phyloP scores from a whole-genome alignment of 352 stramenopile species.

The Peronosclerospora sorghi region DNA sequence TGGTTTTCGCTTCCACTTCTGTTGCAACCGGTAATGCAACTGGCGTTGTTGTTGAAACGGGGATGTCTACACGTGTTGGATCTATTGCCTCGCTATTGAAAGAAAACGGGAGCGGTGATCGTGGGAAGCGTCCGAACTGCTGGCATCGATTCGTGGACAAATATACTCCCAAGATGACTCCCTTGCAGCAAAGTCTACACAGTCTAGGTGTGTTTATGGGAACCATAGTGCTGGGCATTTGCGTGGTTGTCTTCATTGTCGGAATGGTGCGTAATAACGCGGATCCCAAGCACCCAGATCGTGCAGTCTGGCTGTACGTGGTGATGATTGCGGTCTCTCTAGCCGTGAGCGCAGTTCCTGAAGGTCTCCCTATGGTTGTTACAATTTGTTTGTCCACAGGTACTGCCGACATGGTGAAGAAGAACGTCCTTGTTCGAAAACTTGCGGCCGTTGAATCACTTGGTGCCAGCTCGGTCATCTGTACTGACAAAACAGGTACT shows the following conservation, averaged over 20 bases:
- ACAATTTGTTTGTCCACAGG: constrained; percentile 65
- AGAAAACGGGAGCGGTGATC: constrained; percentile 4
- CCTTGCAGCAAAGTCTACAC: constrained; percentile 88
- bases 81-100: constrained; percentile 53
- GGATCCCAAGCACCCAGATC: constrained; percentile 61
- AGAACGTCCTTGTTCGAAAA: constrained; percentile 79
- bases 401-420: constrained; percentile 68
- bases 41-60: constrained; percentile 51
- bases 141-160: constrained; percentile 47
- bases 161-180: constrained; percentile 73
- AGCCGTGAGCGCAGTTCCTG: constrained; percentile 54
- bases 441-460: constrained; percentile 72
- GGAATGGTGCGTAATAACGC: constrained; percentile 57
- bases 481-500: constrained; percentile 90
- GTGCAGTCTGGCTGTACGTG: constrained; percentile 87
- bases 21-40: constrained; percentile 54
- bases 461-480: constrained; percentile 87
- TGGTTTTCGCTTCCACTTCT: constrained; percentile 88
- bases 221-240: constrained; percentile 81
- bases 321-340: constrained; percentile 91
- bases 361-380: constrained; percentile 69
- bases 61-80: constrained; percentile 51
- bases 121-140: constrained; percentile 32
- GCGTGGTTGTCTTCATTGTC: constrained; percentile 88
- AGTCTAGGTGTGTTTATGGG: constrained; percentile 89